Conservation (phyloP, 768 basidiomycete species). For the Mycena haematopus region DNA sequence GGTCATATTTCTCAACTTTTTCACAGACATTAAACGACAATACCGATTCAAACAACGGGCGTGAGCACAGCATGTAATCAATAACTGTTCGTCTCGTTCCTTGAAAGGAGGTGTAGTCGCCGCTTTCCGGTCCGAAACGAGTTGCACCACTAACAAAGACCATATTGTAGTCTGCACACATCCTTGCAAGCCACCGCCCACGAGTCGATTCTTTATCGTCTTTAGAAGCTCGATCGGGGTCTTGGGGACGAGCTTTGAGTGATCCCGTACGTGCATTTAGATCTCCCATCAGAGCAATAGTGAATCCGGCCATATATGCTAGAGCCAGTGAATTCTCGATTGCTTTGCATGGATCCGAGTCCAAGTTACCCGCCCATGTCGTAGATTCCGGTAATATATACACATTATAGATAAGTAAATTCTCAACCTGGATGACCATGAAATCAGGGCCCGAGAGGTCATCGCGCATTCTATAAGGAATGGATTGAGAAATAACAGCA, state of each 20-base stretch:
- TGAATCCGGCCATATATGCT: conserved; percentile 7
- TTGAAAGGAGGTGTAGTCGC: conserved; percentile 23
- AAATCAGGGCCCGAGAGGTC: conserved; percentile 17
- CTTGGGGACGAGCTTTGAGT: not conserved
- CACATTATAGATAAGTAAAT: conserved; percentile 5
- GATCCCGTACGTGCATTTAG: conserved; percentile 18
- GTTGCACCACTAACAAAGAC: conserved; percentile 11
- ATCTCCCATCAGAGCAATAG: not conserved
- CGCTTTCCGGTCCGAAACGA: conserved; percentile 12
- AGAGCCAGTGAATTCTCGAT: conserved; percentile 4
- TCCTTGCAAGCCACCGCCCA: not conserved
- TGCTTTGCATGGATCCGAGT: conserved; percentile 14
- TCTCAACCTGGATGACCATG: conserved; percentile 12
- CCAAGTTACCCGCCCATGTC: not conserved
- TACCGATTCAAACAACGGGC: not conserved
- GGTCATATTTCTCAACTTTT: not conserved
- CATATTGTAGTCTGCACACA: conserved; percentile 4
- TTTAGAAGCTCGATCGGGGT: conserved; percentile 2
- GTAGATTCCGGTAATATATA: conserved; percentile 14
- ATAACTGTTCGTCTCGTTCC: conserved; percentile 10
- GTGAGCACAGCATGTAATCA: conserved; percentile 16
- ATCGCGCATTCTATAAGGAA: not conserved
- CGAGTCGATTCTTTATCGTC: not conserved
- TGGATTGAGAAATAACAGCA: not conserved
- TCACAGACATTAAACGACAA: not conserved